Evolutionary conservation across 345 rosid species (phyloP), one percentile per base, ranked within the genome.

Genomic region (Trapa incisa): DNA sequence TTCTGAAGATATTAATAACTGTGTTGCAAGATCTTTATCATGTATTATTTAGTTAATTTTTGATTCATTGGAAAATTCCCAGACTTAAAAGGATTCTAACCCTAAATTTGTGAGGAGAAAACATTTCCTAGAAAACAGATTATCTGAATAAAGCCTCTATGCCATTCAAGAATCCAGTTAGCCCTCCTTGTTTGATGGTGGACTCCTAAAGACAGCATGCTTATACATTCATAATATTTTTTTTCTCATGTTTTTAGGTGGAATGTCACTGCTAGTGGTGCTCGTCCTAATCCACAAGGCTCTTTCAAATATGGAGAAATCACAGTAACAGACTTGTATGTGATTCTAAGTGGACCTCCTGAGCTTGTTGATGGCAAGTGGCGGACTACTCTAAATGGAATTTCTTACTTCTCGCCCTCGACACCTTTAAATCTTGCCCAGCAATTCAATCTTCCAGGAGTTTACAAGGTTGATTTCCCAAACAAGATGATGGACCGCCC

Each of bases 211-310:
- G 1, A 33, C 33, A 17, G 33, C 63, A 58, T 58, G 63, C 0
- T 58, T 58, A n/a, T n/a, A 22, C 16, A 43, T 66, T 57, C 50
- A 53, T 52, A 22, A 22, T 22, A 22, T 22, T 22, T 22, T 22
- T 63, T 38, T 68, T 48, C 42, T 62, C 64, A 58, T 33, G 42
- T 71, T 50, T 63, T 35, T 84, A 89, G 96, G 83, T 85, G 88
- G 91, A 92, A 92, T 67, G 82, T 88, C 64, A 81, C 96, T 60
- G 89, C 98, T 69, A 81, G 96, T 64, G 98, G 93, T 79, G 96
- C 98, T 41, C 85, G 98, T 16, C 96, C 96, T 43, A 89, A 92
- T 80, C 96, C 96, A 29, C 96, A 92, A 62, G 98, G 98, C 54
- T 92, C 98, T 66, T 92, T 92, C 76, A 88, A 77, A 67, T 92